Evolutionary conservation across 192 early-diverging fungal species (phyloP), one percentile per base, ranked within the genome.

Genomic region (Phycomyces nitens): DNA sequence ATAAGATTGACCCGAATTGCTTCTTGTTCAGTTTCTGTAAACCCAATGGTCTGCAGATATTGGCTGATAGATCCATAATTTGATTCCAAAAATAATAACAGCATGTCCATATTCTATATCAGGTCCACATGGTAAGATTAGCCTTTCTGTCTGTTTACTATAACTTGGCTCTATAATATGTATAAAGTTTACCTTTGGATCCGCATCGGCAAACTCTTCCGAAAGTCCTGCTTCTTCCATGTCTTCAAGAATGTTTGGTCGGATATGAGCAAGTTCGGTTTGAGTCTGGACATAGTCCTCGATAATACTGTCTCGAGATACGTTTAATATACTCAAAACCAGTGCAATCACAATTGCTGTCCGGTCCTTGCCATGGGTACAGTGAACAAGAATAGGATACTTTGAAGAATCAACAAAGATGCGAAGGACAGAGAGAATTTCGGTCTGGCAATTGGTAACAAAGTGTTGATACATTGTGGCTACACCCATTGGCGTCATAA

Each of bases 291-390:
- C 76, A 65, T 88, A 88, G 66, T 88, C 86, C 1, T 71, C 64
- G 15, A 80, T 81, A 34, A 88, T 82, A 42, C 77, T 58, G 22
- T 76, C 74, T 24, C 84, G 81, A 22, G 80, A 76, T 9, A 82
- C 82, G 22, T 66, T 79, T 60, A 75, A 61, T 15, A 86, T 79
- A n/a, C 73, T 72, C 39, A 82, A 62, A 9, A 85, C 50, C 18
- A 88, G 64, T 61, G 79, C 80, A 51, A 79, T 75, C 44, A 86
- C 65, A 64, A 88, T 76, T 41, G 84, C 86, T 5, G 86, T 88
- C 58, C 86, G 75, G 62, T 88, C 86, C 63, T 88, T 88, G 53
- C 86, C 86, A 44, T 84, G 81, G 53, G 82, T 77, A 72, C 86
- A 88, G 56, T 88, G 86, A n/a, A 88, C 78, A 41, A 83, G 70